Conservation (phyloP, 257 asterid species). For the Coffea eugenioides region DNA sequence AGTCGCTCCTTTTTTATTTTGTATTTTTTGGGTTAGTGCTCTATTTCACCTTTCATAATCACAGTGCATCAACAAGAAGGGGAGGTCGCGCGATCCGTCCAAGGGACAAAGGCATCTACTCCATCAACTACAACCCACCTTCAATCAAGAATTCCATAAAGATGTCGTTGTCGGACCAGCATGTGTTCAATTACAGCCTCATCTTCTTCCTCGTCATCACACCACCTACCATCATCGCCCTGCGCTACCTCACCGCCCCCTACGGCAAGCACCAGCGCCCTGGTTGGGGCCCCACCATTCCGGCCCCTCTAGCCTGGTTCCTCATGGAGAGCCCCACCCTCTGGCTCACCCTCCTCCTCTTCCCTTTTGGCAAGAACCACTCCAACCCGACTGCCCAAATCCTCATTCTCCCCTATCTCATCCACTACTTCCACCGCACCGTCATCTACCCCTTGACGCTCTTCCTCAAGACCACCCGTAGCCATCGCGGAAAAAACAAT, state of each 20-base stretch:
- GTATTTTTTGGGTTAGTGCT: too few relatives aligned
- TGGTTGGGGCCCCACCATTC: slow-evolving; percentile 65
- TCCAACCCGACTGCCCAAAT: slow-evolving; percentile 33
- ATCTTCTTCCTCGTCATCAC: slow-evolving; percentile 35
- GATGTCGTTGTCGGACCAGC: slow-evolving; percentile 26
- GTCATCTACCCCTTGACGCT: slow-evolving; percentile 52
- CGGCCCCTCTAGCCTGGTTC: slow-evolving; percentile 65
- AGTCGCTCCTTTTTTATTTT: not conserved
- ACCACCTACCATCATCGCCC: slow-evolving; percentile 52
- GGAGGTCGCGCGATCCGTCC: too few relatives aligned
- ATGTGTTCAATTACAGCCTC: slow-evolving; percentile 34
- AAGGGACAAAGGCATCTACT: too few relatives aligned
- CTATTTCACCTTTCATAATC: too few relatives aligned
- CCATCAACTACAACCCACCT: too few relatives aligned
- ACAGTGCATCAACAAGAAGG: too few relatives aligned
- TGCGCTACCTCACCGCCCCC: slow-evolving; percentile 62
- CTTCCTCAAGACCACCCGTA: slow-evolving; percentile 17
- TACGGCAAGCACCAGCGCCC: slow-evolving; percentile 64
- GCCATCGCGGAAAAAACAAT: slow-evolving; percentile 4
- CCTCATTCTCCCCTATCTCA: slow-evolving; percentile 52
- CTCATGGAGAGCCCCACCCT: slow-evolving; percentile 71
- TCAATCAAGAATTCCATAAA: too few relatives aligned
- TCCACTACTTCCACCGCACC: slow-evolving; percentile 68
- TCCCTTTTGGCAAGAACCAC: slow-evolving; percentile 52
- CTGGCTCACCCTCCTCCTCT: slow-evolving; percentile 60